Percentiles rank a stretch among this genome's conserved stretches.
Conservation (phyloP, 306 rosid genomes). For the Castanospermum australe region DNA sequence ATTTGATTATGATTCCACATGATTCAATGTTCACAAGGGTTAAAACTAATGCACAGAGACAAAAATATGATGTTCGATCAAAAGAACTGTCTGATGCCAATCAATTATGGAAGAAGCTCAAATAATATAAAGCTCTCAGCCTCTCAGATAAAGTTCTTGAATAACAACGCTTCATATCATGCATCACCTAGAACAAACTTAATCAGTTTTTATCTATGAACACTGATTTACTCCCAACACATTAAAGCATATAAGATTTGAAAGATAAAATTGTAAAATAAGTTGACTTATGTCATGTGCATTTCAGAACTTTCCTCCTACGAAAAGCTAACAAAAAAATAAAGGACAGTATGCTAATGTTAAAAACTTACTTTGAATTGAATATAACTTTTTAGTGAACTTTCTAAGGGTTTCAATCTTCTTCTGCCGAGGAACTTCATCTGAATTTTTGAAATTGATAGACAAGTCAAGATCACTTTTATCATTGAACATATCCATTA, state of each 20-base stretch:
- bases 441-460: slow-evolving; percentile 32
- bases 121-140: background rate
- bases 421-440: slow-evolving; percentile 30
- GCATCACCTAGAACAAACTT: background rate
- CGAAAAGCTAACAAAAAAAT: background rate
- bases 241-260: slow-evolving; percentile 2
- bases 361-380: slow-evolving; percentile 38
- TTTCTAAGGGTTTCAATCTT: slow-evolving; percentile 36
- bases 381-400: slow-evolving; percentile 26
- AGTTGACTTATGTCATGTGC: background rate
- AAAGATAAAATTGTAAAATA: background rate
- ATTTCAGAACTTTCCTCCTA: background rate
- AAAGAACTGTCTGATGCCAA: slow-evolving; percentile 7
- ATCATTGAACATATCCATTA: slow-evolving; percentile 47
- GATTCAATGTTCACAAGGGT: background rate
- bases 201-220: background rate
- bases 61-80: background rate
- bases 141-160: background rate
- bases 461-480: slow-evolving; percentile 52
- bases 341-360: background rate
- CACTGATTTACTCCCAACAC: background rate
- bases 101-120: background rate
- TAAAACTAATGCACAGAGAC: background rate
- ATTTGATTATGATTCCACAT: background rate
- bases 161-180: background rate